phyloP scores from a whole-genome alignment of 2,329 filamentous ascomycete species.

The Colletotrichum spinosum region DNA sequence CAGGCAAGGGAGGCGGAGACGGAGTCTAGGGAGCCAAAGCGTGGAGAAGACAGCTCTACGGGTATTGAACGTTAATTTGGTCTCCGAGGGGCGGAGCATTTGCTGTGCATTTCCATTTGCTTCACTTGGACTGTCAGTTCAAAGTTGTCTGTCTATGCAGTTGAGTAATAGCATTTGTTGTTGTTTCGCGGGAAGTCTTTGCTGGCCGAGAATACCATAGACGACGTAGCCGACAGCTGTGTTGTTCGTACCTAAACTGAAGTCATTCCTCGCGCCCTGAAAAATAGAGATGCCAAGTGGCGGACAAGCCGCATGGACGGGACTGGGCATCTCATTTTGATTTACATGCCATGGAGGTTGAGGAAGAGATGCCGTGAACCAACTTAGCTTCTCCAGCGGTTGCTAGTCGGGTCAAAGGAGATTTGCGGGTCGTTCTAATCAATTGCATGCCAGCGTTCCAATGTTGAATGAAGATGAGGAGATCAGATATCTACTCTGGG shows the following conservation, averaged over 20 bases:
- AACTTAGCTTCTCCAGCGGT: background rate
- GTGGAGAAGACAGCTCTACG: constrained; percentile 3
- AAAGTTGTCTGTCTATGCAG: too few relatives aligned
- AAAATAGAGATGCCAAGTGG: background rate
- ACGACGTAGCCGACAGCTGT: background rate
- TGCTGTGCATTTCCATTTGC: background rate
- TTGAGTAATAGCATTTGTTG: too few relatives aligned
- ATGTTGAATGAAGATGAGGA: too few relatives aligned
- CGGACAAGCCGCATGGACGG: background rate
- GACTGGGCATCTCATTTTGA: constrained; percentile 1
- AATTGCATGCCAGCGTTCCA: too few relatives aligned
- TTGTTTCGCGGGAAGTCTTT: constrained; percentile 10
- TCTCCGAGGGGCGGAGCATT: constrained; percentile 28
- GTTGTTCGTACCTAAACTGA: background rate
- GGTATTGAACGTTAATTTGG: constrained; percentile 26
- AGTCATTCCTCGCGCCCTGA: background rate
- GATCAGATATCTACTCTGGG: too few relatives aligned
- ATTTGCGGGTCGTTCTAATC: too few relatives aligned
- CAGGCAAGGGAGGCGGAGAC: constrained; percentile 3
- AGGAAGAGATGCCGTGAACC: constrained; percentile 9
- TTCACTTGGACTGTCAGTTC: background rate
- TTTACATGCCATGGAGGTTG: background rate
- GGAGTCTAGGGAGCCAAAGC: constrained; percentile 15
- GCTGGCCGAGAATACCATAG: constrained; percentile 3
- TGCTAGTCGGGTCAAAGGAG: background rate